Evolutionary conservation across 1,139 yeast genomes (phyloP), one percentile per base, ranked within the genome.

Genomic region (Blastobotrys malaysiensis): DNA sequence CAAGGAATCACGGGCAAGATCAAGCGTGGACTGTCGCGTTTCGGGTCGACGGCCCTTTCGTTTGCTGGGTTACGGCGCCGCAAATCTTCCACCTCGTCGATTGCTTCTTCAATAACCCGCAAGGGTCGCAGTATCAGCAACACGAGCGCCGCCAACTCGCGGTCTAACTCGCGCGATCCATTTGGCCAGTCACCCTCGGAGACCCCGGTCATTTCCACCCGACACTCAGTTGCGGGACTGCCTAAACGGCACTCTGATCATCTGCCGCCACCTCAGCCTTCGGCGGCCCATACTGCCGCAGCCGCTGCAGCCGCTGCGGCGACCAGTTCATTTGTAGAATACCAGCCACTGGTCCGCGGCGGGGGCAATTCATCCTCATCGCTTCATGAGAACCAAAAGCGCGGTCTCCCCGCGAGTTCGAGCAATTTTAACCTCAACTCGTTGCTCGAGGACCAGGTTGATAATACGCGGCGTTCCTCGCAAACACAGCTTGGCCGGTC

Each of bases 1-100:
- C 79, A 84, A 45, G 96, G 96, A 9, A 77, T 88, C 52, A 93
- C 93, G 5, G 78, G 82, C 48, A 76, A 84, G 57, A 77, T 89
- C 47, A 81, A 77, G 59, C 79, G 80, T 57, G 81, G 86, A 43
- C 71, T 87, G 20, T 75, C 84, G 1, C 77, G 77, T 54, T 54
- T 69, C 16, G 70, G 71, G 13, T 55, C 63, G 14, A 62, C 66
- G 19, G 88, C 89, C 0, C 68, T 81, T 53, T 75, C 73, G 48
- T 63, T 74, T 49, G 73, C 79, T 6, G 72, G 76, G 1, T 50
- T 71, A n/a, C 56, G 69, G 24, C 55, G 67, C 13, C 53, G 66
- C 16, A 59, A 60, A 46, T 60, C 65, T 5, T 60, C 67, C 9
- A 54, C 57, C 13, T 53, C 59, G 9, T 58, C 61, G 9, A 49